Conservation (phyloP, 345 rosid species). For the Camelina laxa region DNA sequence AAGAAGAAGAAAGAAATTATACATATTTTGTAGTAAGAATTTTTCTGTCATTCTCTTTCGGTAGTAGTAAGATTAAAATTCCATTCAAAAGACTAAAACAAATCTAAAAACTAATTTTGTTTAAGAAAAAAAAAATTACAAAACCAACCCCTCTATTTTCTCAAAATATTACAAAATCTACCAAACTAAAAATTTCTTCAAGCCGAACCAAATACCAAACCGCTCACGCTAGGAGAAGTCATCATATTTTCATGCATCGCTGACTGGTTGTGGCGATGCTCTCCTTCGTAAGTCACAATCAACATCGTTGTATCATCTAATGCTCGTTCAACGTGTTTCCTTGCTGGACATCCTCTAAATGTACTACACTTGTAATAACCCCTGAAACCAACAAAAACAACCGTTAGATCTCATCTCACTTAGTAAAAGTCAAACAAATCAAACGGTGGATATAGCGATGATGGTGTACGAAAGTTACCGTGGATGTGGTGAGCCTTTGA, state of each 20-base stretch:
- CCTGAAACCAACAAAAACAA: constrained; percentile 41
- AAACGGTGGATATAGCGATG: constrained; percentile 18
- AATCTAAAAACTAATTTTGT: constrained; percentile 9
- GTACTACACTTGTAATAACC: constrained; percentile 93
- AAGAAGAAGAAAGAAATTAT: background rate
- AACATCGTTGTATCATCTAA: constrained; percentile 80
- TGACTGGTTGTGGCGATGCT: constrained; percentile 67
- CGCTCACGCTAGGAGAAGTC: constrained; percentile 16
- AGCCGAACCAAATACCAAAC: constrained; percentile 58
- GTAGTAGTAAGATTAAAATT: constrained; percentile 22
- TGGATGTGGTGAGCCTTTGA: constrained; percentile 93
- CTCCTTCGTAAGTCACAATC: constrained; percentile 89
- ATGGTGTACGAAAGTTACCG: constrained; percentile 52
- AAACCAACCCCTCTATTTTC: constrained; percentile 25
- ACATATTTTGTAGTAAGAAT: background rate
- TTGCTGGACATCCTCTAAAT: constrained; percentile 83
- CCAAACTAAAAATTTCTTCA: constrained; percentile 37
- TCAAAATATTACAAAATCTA: constrained; percentile 38
- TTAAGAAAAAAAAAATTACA: background rate
- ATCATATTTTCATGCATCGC: constrained; percentile 52
- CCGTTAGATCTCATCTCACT: constrained; percentile 35
- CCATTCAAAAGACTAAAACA: constrained; percentile 22
- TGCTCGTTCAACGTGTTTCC: constrained; percentile 93
- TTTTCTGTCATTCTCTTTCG: background rate
- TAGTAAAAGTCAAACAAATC: background rate